phyloP scores from a whole-genome alignment of 495 filamentous ascomycete species.

The Penicillium coffeae region DNA sequence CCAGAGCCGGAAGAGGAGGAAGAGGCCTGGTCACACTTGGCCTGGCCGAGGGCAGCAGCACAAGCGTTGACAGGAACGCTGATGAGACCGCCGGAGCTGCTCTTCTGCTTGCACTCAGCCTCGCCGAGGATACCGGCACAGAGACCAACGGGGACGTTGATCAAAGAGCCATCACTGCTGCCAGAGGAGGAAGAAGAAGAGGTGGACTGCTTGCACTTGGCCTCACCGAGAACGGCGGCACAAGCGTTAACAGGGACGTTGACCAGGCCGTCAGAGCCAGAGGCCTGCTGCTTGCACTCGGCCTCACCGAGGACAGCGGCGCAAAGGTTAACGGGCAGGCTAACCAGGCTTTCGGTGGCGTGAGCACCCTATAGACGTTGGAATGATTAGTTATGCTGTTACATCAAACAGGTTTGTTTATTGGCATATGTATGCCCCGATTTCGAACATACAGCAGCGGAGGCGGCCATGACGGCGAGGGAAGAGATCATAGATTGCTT shows the following conservation, averaged over 20 bases:
- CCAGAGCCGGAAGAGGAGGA: slow-evolving; percentile 9
- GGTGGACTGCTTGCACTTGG: slow-evolving; percentile 28
- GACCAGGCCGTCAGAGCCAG: slow-evolving; percentile 19
- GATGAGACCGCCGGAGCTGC: slow-evolving; percentile 18
- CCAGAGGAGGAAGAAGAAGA: slow-evolving; percentile 7
- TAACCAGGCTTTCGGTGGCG: slow-evolving; percentile 22
- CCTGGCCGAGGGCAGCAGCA: slow-evolving; percentile 23
- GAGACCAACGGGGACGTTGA: slow-evolving; percentile 25
- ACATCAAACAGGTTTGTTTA: background rate
- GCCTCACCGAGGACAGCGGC: slow-evolving; percentile 22
- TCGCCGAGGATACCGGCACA: slow-evolving; percentile 26
- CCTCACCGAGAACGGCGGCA: slow-evolving; percentile 23
- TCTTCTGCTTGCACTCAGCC: slow-evolving; percentile 21
- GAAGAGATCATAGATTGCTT: slow-evolving; percentile 28
- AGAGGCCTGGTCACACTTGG: slow-evolving; percentile 29
- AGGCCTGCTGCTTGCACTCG: slow-evolving; percentile 21
- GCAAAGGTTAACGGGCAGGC: slow-evolving; percentile 24
- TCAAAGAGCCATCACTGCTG: slow-evolving; percentile 10
- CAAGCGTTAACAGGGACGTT: slow-evolving; percentile 27
- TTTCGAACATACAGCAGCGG: slow-evolving; percentile 11
- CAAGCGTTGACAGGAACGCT: slow-evolving; percentile 27
- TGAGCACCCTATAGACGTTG: slow-evolving; percentile 12
- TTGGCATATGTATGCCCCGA: background rate
- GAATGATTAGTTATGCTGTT: background rate
- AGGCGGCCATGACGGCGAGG: slow-evolving; percentile 23